Evolutionary conservation across 2,329 filamentous ascomycete genomes (phyloP).

Genomic region (Cercospora janseana): DNA sequence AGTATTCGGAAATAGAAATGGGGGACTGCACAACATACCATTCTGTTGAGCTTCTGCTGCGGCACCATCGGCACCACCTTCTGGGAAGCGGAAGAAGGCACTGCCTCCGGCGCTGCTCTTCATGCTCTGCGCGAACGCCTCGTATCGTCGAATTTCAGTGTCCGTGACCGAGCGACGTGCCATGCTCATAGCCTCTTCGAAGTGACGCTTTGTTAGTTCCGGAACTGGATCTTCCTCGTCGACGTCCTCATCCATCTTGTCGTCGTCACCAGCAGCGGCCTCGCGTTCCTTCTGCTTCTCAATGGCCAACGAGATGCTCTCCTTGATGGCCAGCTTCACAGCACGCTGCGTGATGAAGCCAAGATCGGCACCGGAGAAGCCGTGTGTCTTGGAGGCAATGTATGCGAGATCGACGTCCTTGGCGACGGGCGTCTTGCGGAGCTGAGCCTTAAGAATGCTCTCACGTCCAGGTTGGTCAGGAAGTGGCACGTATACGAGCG

Average conservation of each 20-base stretch:
- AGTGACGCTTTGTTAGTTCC: constrained; percentile 92
- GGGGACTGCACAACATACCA: constrained; percentile 32
- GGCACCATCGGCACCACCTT: constrained; percentile 52
- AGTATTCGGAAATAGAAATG: constrained; percentile 20
- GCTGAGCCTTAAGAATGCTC: constrained; percentile 88
- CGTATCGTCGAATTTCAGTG: constrained; percentile 96
- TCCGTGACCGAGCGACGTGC: constrained; percentile 92
- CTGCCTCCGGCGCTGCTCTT: constrained; percentile 94
- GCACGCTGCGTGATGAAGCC: constrained; percentile 98
- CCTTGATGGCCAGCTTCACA: constrained; percentile 99
- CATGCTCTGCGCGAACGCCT: constrained; percentile 98
- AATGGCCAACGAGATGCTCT: constrained; percentile 85
- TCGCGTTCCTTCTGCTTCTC: constrained; percentile 87
- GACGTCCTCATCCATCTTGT: constrained; percentile 76
- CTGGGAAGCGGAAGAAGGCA: constrained; percentile 90
- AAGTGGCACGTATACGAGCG: constrained; percentile 95
- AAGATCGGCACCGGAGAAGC: constrained; percentile 98
- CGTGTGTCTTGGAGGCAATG: constrained; percentile 96
- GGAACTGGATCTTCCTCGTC: constrained; percentile 86
- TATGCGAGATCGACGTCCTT: constrained; percentile 81
- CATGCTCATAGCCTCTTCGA: constrained; percentile 97
- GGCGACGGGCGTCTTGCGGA: constrained; percentile 94
- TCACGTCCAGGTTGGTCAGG: constrained; percentile 88
- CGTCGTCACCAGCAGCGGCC: constrained; percentile 64
- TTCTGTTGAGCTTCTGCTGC: constrained; percentile 37